Conservation (phyloP, 768 basidiomycete species). For the Imleria badia region DNA sequence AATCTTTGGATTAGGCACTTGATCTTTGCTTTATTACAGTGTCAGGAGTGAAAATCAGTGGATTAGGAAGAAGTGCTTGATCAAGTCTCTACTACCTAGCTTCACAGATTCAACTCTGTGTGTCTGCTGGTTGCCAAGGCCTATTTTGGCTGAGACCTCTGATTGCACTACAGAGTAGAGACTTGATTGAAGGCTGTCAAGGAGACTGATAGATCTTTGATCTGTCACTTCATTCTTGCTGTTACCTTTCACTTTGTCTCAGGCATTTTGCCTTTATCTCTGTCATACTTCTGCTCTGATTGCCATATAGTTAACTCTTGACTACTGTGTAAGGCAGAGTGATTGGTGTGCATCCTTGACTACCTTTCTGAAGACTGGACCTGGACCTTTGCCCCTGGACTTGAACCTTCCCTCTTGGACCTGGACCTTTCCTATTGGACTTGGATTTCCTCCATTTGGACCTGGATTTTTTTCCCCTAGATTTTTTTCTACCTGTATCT, state of each 20-base stretch:
- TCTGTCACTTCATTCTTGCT: neutral
- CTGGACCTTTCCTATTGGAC: neutral
- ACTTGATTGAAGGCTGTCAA: neutral
- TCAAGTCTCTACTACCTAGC: conserved; percentile 13
- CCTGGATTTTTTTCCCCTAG: no score
- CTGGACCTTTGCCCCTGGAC: neutral
- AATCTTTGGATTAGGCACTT: neutral
- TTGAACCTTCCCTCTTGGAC: neutral
- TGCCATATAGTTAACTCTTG: neutral
- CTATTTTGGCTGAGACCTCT: neutral
- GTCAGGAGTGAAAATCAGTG: neutral
- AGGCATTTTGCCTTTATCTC: neutral
- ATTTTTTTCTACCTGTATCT: no score
- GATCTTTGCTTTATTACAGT: neutral
- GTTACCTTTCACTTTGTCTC: neutral
- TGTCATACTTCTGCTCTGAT: neutral
- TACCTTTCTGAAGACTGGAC: neutral
- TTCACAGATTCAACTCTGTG: conserved; percentile 15
- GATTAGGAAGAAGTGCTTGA: neutral
- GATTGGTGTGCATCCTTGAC: neutral
- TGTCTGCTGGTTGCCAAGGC: conserved; percentile 4
- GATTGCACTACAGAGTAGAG: conserved; percentile 2
- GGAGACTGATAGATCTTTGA: neutral
- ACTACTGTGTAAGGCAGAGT: neutral
- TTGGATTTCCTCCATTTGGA: no score